Base-by-base conservation (phyloP, 768 basidiomycete genomes). In the Pisolithus tinctorius region DNA sequence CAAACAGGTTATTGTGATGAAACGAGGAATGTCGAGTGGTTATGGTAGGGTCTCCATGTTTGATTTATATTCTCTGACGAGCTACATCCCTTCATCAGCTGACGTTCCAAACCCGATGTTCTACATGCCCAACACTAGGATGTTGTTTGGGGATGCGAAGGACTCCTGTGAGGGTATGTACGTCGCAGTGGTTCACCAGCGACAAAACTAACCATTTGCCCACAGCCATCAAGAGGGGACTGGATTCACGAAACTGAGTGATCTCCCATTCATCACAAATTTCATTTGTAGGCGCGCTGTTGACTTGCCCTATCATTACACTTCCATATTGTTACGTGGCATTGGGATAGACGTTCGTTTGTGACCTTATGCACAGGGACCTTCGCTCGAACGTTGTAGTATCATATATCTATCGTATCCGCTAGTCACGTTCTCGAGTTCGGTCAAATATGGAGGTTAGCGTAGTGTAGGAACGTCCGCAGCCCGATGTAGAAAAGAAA, bases 21-120 rank as follows among this genome's bases (percentile, higher is more conserved):
- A 93, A 70, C 79, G 91, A 55, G 89, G 91, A 48, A 82, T 93
- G 77, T 82, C 90, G 7, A 85, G 86, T 63, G 90, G 89, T 37
- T 92, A 92, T 62, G 91, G 89, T 88, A 52, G 47, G 75, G 64
- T 47, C 14, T 39, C 40, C 38, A 20, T 45, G 34, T 17, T 10
- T 31, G 25, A 17, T 17, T 25, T 29, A 45, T 38, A 16, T 39
- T 16, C 5, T 5, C 36, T 55, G 41, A 61, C 45, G 37, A 36
- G 14, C 9, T 38, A 38, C 41, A 14, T 1, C 40, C 55, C 14
- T 10, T 36, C 31, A 6, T 46, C 66, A 87, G 90, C 92, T 48
- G 90, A 93, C 63, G 90, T 93, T 9, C 91, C 88, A 10, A 93
- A 93, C 64, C 91, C 91, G 17, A 87, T 93, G 85, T 93, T 93